These are phyloP conservation scores for Sabuloglossum arenarium DNA, from an alignment of 495 filamentous ascomycete genomes.

Conservation along the genomic window DNA sequence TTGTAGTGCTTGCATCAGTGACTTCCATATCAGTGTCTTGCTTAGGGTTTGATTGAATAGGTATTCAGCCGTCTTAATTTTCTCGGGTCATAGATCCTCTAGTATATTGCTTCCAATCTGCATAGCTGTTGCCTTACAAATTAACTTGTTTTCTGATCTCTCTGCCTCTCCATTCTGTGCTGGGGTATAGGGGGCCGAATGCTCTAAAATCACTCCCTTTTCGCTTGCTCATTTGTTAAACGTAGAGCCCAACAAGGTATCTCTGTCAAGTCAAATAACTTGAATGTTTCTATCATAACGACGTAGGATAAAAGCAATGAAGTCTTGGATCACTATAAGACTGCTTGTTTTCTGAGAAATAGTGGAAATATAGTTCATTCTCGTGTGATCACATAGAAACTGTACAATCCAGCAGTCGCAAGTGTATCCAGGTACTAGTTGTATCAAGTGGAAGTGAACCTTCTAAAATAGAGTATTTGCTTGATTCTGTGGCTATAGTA, in stretches of 20 bases:
- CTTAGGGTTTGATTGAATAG: slow-evolving; percentile 4
- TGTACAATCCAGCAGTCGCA: slow-evolving; percentile 5
- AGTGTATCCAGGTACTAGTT: slow-evolving; percentile 5
- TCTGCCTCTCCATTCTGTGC: neutral
- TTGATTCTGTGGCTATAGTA: neutral
- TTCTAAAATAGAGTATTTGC: slow-evolving; percentile 2
- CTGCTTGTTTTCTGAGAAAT: neutral
- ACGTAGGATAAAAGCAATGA: neutral
- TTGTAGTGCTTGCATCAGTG: slow-evolving; percentile 4
- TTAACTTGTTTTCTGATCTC: neutral
- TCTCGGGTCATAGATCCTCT: slow-evolving; percentile 1
- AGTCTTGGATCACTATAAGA: neutral
- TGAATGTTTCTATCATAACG: neutral
- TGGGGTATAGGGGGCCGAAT: slow-evolving; percentile 1
- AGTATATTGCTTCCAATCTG: neutral
- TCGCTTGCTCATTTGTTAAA: neutral
- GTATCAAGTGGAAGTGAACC: slow-evolving; percentile 7
- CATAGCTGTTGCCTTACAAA: neutral
- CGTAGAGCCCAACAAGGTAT: neutral
- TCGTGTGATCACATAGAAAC: slow-evolving; percentile 3
- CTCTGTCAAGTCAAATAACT: neutral
- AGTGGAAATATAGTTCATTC: slow-evolving; percentile 2
- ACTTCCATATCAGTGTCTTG: slow-evolving; percentile 6
- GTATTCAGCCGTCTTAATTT: neutral
- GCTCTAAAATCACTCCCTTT: neutral